Percentiles rank a stretch among this genome's conserved stretches.
Evolutionary conservation across 371 early-diverging fungal genomes (phyloP).

Genomic region (Basidiobolus meristosporus): DNA sequence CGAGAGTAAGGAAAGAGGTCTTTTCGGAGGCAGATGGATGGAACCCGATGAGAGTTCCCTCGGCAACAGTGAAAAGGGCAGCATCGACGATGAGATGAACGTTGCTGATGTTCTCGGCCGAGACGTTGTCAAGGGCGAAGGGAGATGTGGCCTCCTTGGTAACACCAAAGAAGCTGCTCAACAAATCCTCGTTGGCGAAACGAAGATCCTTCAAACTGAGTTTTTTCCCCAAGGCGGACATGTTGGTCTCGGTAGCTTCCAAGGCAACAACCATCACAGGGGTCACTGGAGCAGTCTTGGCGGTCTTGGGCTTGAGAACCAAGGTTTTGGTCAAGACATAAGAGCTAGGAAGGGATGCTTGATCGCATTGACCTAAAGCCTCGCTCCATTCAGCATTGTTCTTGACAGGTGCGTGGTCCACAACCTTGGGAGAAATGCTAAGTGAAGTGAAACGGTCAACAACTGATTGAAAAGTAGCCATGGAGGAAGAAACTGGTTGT

Average conservation of each 20-base stretch:
- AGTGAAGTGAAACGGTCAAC: slow-evolving; percentile 16
- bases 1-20: slow-evolving; percentile 29
- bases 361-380: neutral
- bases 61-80: slow-evolving; percentile 18
- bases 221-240: slow-evolving; percentile 29
- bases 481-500: too few species aligned
- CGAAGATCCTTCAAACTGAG: slow-evolving; percentile 44
- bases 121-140: slow-evolving; percentile 28
- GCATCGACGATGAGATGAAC: slow-evolving; percentile 35
- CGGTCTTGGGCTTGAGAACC: slow-evolving; percentile 51
- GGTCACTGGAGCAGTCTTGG: slow-evolving; percentile 34
- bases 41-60: slow-evolving; percentile 23
- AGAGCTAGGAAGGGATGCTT: neutral
- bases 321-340: slow-evolving; percentile 44
- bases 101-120: slow-evolving; percentile 14
- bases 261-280: slow-evolving; percentile 40
- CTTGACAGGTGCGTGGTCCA: slow-evolving; percentile 26
- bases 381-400: slow-evolving; percentile 28
- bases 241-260: slow-evolving; percentile 21
- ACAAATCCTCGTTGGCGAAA: slow-evolving; percentile 37
- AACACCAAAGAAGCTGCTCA: slow-evolving; percentile 23
- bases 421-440: slow-evolving; percentile 15
- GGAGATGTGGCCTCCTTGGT: slow-evolving; percentile 42
- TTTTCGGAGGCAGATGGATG: slow-evolving; percentile 27
- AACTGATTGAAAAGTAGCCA: slow-evolving; percentile 14